Evolutionary conservation across 1,284 basidiomycete genomes (phyloP).

Genomic region (Caloboletus inedulis): DNA sequence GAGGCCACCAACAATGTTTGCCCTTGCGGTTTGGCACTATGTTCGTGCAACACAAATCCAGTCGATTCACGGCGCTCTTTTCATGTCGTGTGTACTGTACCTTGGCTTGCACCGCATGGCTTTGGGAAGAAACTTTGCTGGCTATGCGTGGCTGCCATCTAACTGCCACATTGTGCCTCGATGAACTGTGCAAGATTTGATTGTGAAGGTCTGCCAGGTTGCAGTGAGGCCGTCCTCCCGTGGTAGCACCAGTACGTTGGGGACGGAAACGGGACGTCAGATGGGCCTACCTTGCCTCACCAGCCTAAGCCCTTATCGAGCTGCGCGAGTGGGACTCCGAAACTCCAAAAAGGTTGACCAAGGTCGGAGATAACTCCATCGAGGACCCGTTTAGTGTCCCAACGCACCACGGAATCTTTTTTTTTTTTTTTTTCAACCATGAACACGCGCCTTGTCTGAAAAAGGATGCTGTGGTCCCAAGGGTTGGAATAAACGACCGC

Average conservation of each 20-base stretch:
- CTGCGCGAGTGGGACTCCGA: not conserved
- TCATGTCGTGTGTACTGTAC: not conserved
- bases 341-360: not conserved
- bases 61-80: conserved; percentile 3
- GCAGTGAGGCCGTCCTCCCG: not conserved
- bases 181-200: not conserved
- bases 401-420: conserved; percentile 1
- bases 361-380: conserved; percentile 11
- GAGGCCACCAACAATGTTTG: conserved; percentile 1
- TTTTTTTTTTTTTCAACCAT: not conserved
- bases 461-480: conserved; percentile 6
- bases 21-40: conserved; percentile 3
- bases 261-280: not conserved
- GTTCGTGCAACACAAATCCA: not conserved
- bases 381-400: not conserved
- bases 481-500: conserved; percentile 17
- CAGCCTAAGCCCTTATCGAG: conserved; percentile 11
- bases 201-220: not conserved
- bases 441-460: conserved; percentile 15
- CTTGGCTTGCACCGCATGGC: conserved; percentile 2
- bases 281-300: not conserved
- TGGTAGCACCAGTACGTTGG: too few species aligned
- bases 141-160: not conserved
- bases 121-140: conserved; percentile 2
- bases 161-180: conserved; percentile 3